Percentiles rank a stretch among this genome's conserved stretches.
Evolutionary conservation across 345 rosid genomes (phyloP).

Genomic region (Rubroshorea leprosula): DNA sequence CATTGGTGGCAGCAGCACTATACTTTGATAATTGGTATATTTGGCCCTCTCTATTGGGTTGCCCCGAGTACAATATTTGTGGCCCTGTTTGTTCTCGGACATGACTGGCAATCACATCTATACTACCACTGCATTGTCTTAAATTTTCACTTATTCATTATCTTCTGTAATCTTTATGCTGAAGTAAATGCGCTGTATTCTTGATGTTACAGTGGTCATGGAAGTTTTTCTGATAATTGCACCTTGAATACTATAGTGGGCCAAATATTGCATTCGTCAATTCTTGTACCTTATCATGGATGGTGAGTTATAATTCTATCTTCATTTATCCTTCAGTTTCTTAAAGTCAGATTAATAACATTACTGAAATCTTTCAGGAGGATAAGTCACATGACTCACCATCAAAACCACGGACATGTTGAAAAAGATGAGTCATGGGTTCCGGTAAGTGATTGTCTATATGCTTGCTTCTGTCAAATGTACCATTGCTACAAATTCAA

Average conservation of each 20-base stretch:
- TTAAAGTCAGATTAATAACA: neutral
- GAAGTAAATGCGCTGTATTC: neutral
- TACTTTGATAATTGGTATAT: conserved; percentile 40
- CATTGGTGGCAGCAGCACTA: conserved; percentile 42
- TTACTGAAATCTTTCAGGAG: conserved; percentile 39
- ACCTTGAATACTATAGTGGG: conserved; percentile 54
- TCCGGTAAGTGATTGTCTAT: conserved; percentile 49
- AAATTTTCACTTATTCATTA: neutral
- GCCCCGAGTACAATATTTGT: conserved; percentile 81
- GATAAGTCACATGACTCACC: conserved; percentile 85
- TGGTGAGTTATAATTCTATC: conserved; percentile 36
- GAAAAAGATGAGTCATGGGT: conserved; percentile 88
- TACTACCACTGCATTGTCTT: conserved; percentile 2
- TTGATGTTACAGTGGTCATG: conserved; percentile 61
- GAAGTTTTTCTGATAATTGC: conserved; percentile 65
- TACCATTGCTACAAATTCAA: neutral
- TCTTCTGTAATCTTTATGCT: neutral
- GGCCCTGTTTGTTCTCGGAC: conserved; percentile 90
- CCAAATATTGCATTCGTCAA: conserved; percentile 66
- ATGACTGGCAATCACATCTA: conserved; percentile 52
- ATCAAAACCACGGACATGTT: conserved; percentile 84
- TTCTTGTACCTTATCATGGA: conserved; percentile 89
- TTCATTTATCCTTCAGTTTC: neutral
- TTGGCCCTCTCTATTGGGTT: conserved; percentile 71
- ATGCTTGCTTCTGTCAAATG: too few relatives aligned